phyloP scores from a whole-genome alignment of 2,329 filamentous ascomycete species.

The Diplodia intermedia region DNA sequence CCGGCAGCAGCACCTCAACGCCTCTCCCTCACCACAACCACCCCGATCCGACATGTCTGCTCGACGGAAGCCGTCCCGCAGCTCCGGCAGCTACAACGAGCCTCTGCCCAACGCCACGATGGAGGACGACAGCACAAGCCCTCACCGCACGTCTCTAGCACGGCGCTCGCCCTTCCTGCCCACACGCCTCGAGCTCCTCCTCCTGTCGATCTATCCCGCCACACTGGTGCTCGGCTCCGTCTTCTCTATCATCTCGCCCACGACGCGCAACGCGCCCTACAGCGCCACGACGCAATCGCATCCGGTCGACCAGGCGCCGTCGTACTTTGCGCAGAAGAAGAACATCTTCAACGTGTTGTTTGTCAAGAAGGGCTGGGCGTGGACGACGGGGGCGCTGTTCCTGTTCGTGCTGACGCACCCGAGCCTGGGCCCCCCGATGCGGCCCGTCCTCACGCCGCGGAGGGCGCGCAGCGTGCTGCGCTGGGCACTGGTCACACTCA shows the following conservation, averaged over 20 bases:
- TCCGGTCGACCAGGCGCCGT: conserved; percentile 65
- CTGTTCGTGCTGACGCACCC: conserved; percentile 74
- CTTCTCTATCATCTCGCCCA: conserved; percentile 80
- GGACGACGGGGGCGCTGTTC: conserved; percentile 79
- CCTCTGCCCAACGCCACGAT: conserved; percentile 4
- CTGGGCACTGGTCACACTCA: conserved; percentile 74
- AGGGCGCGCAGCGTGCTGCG: conserved; percentile 68
- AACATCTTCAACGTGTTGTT: conserved; percentile 94
- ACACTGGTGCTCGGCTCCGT: conserved; percentile 82
- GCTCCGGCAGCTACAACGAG: conserved; percentile 30
- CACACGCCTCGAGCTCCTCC: conserved; percentile 69
- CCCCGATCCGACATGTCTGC: conserved; percentile 2
- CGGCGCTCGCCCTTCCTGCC: conserved; percentile 67
- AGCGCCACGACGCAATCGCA: conserved; percentile 69
- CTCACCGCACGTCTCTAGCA: conserved; percentile 38
- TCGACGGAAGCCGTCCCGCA: conserved; percentile 27
- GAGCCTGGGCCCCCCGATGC: conserved; percentile 54
- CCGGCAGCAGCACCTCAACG: not conserved
- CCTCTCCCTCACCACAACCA: not conserved
- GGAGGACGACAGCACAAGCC: conserved; percentile 28
- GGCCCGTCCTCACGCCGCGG: conserved; percentile 51
- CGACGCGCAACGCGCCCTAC: conserved; percentile 67
- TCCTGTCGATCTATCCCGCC: conserved; percentile 75
- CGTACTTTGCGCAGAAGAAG: conserved; percentile 91
- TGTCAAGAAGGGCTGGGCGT: conserved; percentile 94